Evolutionary conservation across 2,329 filamentous ascomycete genomes (phyloP).

Genomic region (Penicillium capsulatum): DNA sequence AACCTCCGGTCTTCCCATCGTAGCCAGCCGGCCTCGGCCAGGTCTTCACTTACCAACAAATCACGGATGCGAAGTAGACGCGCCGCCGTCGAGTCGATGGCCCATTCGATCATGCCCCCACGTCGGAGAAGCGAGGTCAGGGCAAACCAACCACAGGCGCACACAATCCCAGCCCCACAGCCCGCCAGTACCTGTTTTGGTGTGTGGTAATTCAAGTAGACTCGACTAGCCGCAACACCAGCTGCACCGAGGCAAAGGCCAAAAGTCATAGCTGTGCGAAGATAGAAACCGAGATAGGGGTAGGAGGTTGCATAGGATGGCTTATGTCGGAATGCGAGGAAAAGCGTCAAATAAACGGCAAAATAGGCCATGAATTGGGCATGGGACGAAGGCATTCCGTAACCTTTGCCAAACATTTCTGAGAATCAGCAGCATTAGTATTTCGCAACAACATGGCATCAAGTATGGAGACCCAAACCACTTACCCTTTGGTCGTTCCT

Average conservation of each 20-base stretch:
- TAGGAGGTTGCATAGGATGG: conserved; percentile 49
- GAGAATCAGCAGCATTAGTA: neutral
- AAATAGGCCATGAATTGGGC: conserved; percentile 94
- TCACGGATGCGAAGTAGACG: conserved; percentile 72
- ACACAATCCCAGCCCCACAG: conserved; percentile 63
- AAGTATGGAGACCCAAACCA: conserved; percentile 7
- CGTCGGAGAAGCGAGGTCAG: conserved; percentile 64
- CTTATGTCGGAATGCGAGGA: conserved; percentile 75
- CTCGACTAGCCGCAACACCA: conserved; percentile 72
- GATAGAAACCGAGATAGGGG: conserved; percentile 39
- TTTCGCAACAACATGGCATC: neutral
- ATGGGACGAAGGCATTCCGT: conserved; percentile 95
- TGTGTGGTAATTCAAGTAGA: conserved; percentile 93
- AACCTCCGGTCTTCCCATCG: conserved; percentile 65
- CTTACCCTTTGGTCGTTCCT: conserved; percentile 78
- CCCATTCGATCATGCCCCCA: conserved; percentile 68
- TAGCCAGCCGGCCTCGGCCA: conserved; percentile 89
- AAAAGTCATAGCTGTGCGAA: conserved; percentile 57
- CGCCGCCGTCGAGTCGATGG: conserved; percentile 61
- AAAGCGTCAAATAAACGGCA: conserved; percentile 75
- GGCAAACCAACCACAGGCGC: conserved; percentile 74
- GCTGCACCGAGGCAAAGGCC: conserved; percentile 59
- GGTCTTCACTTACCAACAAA: conserved; percentile 79
- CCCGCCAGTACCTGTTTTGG: conserved; percentile 81
- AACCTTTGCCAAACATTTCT: conserved; percentile 81